A percentile compares a stretch with the other conserved stretches of the same genome.
Evolutionary conservation across 2,329 filamentous ascomycete species (phyloP).

Genomic region (Diplodia mutila): DNA sequence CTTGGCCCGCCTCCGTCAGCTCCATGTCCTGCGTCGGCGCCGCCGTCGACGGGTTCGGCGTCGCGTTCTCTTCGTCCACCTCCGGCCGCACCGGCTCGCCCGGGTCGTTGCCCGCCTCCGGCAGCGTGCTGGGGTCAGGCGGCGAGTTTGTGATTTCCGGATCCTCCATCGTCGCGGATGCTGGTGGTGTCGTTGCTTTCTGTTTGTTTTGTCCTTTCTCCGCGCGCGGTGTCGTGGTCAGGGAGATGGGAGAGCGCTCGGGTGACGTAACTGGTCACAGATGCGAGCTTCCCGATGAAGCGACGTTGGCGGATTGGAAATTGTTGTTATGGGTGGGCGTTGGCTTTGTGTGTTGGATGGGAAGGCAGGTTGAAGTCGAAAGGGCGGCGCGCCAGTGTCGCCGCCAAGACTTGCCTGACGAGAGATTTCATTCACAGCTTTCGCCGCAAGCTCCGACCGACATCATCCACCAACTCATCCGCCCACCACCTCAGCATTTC

Average conservation of each 20-base stretch:
- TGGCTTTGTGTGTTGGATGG: background rate
- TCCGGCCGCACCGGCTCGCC: constrained; percentile 51
- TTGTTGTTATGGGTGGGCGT: background rate
- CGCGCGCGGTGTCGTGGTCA: background rate
- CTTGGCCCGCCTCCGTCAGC: constrained; percentile 44
- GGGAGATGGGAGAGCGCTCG: background rate
- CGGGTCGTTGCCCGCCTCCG: constrained; percentile 53
- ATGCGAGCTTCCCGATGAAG: background rate
- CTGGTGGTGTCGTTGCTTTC: background rate
- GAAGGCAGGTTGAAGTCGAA: constrained; percentile 1
- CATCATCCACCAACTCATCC: background rate
- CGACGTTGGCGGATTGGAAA: background rate
- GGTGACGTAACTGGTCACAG: background rate
- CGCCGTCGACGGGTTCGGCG: constrained; percentile 48
- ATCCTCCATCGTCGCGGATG: constrained; percentile 30
- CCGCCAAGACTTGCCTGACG: constrained; percentile 3
- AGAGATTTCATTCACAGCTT: constrained; percentile 22
- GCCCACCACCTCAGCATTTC: background rate
- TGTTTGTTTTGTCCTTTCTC: background rate
- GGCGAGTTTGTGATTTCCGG: constrained; percentile 40
- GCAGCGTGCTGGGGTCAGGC: constrained; percentile 46
- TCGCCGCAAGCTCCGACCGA: constrained; percentile 24
- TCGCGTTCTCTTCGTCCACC: constrained; percentile 54
- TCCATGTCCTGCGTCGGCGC: constrained; percentile 52
- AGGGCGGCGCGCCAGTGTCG: background rate